Evolutionary conservation across 768 basidiomycete species (phyloP).

Genomic region (Pisolithus tinctorius): DNA sequence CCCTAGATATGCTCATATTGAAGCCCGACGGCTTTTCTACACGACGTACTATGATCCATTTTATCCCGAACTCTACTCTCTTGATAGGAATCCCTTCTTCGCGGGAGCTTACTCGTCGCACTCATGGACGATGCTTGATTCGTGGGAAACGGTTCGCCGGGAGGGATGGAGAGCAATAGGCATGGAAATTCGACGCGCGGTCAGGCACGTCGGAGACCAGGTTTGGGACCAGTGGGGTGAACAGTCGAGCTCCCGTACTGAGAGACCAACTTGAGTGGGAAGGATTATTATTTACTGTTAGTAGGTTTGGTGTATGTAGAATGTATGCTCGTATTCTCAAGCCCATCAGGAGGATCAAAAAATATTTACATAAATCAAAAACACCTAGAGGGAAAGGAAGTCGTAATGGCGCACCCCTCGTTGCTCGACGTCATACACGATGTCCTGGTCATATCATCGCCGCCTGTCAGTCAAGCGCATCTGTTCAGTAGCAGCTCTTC

Average conservation of each 20-base stretch:
- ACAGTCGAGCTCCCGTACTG: slow-evolving; percentile 11
- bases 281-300: neutral
- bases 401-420: slow-evolving; percentile 13
- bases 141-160: slow-evolving; percentile 31
- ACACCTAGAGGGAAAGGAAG: too few relatives aligned
- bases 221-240: slow-evolving; percentile 42
- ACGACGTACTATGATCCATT: slow-evolving; percentile 76
- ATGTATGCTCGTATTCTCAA: too few relatives aligned
- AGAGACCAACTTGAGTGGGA: slow-evolving; percentile 23
- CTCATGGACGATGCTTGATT: slow-evolving; percentile 32
- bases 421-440: slow-evolving; percentile 23
- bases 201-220: slow-evolving; percentile 32
- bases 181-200: slow-evolving; percentile 32
- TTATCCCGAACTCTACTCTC: slow-evolving; percentile 61
- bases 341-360: too few relatives aligned
- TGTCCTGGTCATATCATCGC: slow-evolving; percentile 16
- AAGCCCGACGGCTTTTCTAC: slow-evolving; percentile 53
- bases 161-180: slow-evolving; percentile 36
- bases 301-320: too few relatives aligned
- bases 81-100: slow-evolving; percentile 27
- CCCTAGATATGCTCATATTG: slow-evolving; percentile 39
- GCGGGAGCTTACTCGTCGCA: slow-evolving; percentile 29
- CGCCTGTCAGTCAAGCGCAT: slow-evolving; percentile 14
- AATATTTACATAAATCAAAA: too few relatives aligned
- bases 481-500: slow-evolving; percentile 20